These are phyloP conservation scores for Sugiyamaella americana DNA, from an alignment of 805 yeast species.

Conservation along the genomic window DNA sequence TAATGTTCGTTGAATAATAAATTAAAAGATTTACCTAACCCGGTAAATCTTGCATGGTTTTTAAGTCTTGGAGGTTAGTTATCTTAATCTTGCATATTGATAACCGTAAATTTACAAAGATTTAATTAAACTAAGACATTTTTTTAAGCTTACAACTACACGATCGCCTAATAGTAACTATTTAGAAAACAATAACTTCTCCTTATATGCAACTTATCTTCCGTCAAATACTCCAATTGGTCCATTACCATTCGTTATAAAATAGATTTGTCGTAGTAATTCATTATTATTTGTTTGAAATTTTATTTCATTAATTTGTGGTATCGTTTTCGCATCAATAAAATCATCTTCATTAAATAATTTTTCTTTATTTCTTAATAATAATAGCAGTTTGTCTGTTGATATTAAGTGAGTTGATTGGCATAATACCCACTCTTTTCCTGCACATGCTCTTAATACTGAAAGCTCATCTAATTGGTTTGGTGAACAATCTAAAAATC, in stretches of 20 bases:
- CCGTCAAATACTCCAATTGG: conserved; percentile 4
- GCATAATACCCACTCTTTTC: conserved; percentile 9
- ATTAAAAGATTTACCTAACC: too few relatives aligned
- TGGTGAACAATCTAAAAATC: conserved; percentile 14
- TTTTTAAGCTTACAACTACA: too few relatives aligned
- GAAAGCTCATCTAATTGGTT: conserved; percentile 15
- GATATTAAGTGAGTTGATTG: conserved; percentile 4
- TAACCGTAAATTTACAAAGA: too few relatives aligned
- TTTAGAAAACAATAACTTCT: too few relatives aligned
- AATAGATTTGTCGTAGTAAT: background rate
- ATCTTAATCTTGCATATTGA: too few relatives aligned
- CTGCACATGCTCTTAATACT: conserved; percentile 21
- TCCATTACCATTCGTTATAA: background rate
- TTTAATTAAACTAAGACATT: too few relatives aligned
- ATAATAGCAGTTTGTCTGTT: background rate
- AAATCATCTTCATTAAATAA: background rate
- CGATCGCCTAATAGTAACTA: too few relatives aligned
- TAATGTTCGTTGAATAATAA: too few relatives aligned
- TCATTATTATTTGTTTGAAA: background rate
- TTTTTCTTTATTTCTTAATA: background rate
- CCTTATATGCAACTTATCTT: too few relatives aligned
- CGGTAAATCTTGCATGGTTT: too few relatives aligned
- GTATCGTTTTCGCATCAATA: background rate
- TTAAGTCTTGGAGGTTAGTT: too few relatives aligned
- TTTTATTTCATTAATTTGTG: background rate